Conservation (phyloP, 768 basidiomycete genomes). For the Amanita polypyramis region DNA sequence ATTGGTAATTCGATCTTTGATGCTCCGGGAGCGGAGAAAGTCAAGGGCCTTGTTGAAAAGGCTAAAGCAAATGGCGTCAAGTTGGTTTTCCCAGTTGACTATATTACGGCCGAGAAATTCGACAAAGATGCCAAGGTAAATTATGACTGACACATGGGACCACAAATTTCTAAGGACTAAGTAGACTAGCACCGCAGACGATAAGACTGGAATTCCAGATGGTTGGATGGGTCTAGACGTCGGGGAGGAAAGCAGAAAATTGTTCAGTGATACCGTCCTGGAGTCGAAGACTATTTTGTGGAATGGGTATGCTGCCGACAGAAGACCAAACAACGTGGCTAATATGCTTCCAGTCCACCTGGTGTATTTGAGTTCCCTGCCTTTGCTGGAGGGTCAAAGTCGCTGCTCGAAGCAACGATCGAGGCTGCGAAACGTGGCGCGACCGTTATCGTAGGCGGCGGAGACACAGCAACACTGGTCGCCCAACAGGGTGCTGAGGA, state of each 20-base stretch:
- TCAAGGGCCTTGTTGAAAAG: slow-evolving; percentile 75
- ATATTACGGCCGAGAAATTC: slow-evolving; percentile 91
- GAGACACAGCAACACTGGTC: slow-evolving; percentile 92
- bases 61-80: slow-evolving; percentile 88
- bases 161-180: background rate
- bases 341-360: slow-evolving; percentile 53
- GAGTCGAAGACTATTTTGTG: slow-evolving; percentile 94
- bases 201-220: slow-evolving; percentile 79
- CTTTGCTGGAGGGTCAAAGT: slow-evolving; percentile 78
- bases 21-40: slow-evolving; percentile 79
- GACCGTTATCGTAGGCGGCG: slow-evolving; percentile 92
- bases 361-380: slow-evolving; percentile 96
- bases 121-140: slow-evolving; percentile 79
- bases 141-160: slow-evolving; percentile 1
- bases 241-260: slow-evolving; percentile 72
- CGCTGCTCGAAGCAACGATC: slow-evolving; percentile 76
- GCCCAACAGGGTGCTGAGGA: slow-evolving; percentile 81
- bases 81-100: slow-evolving; percentile 93
- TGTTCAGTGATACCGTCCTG: slow-evolving; percentile 72
- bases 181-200: slow-evolving; percentile 69
- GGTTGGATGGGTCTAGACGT: slow-evolving; percentile 95
- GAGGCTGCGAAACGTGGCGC: slow-evolving; percentile 81
- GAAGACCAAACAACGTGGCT: background rate
- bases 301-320: slow-evolving; percentile 59
- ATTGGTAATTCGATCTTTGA: slow-evolving; percentile 97